Conservation (phyloP, 1,139 yeast genomes). For the Yamadazyma friedrichii region DNA sequence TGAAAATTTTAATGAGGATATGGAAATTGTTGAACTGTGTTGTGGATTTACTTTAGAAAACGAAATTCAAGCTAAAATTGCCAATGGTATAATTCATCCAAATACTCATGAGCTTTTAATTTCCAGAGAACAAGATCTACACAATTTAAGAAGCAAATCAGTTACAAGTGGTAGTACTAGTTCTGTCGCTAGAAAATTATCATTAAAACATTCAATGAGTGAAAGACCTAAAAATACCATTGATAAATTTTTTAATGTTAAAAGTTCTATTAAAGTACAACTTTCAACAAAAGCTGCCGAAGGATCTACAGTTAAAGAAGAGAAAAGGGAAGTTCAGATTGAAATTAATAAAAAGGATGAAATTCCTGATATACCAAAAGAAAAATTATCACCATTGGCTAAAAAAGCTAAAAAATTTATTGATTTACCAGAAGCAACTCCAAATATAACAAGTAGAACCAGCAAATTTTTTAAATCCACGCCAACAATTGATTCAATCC, state of each 20-base stretch:
- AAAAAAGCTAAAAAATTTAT: conserved; percentile 22
- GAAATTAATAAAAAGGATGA: neutral
- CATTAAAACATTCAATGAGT: conserved; percentile 1
- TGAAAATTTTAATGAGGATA: conserved; percentile 26
- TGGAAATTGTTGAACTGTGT: conserved; percentile 49
- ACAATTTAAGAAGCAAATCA: conserved; percentile 25
- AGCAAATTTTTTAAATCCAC: conserved; percentile 17
- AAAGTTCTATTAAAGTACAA: conserved; percentile 4
- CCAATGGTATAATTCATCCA: conserved; percentile 70
- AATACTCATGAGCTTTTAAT: conserved; percentile 48
- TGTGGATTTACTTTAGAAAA: conserved; percentile 59
- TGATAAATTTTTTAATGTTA: conserved; percentile 16
- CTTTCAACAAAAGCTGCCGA: conserved; percentile 5
- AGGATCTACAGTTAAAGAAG: neutral
- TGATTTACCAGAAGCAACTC: conserved; percentile 10
- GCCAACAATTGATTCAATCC: conserved; percentile 3
- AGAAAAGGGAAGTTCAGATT: neutral
- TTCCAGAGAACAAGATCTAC: conserved; percentile 44
- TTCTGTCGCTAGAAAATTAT: neutral
- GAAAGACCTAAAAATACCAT: conserved; percentile 10
- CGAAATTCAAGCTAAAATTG: conserved; percentile 53
- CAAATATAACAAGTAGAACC: conserved; percentile 8
- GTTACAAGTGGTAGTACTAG: conserved; percentile 11
- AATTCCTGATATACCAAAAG: neutral
- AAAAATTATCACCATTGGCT: conserved; percentile 26